Conservation (phyloP, 441 rosid species). For the Eutrema salsugineum region DNA sequence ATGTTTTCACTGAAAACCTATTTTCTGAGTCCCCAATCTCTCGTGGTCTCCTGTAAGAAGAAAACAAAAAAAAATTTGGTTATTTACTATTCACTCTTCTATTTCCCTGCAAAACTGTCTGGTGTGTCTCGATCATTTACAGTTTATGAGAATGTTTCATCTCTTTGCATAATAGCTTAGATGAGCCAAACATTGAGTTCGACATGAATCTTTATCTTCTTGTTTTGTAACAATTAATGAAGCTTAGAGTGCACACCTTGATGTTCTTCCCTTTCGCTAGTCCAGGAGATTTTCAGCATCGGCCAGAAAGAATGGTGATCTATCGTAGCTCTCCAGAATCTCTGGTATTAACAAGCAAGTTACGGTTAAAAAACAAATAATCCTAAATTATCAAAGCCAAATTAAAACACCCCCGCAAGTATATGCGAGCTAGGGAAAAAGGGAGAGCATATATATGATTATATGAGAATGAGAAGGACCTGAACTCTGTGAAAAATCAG, state of each 20-base stretch:
- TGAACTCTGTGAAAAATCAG: conserved; percentile 79
- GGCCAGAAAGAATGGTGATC: conserved; percentile 63
- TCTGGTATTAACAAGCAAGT: conserved; percentile 34
- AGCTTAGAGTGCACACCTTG: conserved; percentile 41
- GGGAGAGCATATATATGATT: background rate
- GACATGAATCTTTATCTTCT: background rate
- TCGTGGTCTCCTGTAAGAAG: conserved; percentile 47
- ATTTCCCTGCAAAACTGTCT: background rate
- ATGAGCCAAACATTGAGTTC: background rate
- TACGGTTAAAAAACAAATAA: background rate
- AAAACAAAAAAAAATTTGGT: background rate
- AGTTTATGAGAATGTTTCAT: background rate
- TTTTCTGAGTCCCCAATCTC: too few species aligned
- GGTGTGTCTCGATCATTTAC: background rate
- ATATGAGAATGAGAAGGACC: conserved; percentile 43
- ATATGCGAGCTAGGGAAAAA: background rate
- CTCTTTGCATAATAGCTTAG: background rate
- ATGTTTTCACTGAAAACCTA: conserved; percentile 69
- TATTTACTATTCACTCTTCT: background rate
- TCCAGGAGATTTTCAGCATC: conserved; percentile 59
- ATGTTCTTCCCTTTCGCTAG: conserved; percentile 57
- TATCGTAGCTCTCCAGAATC: conserved; percentile 64
- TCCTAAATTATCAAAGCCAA: background rate
- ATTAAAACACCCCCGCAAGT: background rate
- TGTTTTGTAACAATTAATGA: background rate